phyloP scores from a whole-genome alignment of 2,329 filamentous ascomycete species.

The Pyricularia sp. region DNA sequence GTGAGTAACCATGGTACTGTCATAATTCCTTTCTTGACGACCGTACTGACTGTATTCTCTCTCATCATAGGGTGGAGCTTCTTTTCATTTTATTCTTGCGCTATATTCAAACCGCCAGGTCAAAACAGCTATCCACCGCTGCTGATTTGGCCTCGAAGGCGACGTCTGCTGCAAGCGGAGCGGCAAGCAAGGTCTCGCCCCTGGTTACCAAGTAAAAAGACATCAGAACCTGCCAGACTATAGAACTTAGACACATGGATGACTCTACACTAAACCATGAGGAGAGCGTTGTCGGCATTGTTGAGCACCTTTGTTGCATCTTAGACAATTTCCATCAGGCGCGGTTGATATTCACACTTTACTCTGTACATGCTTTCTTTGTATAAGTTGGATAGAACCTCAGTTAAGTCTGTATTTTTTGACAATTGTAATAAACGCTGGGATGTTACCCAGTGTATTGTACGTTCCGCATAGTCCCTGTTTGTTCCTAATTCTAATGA shows the following conservation, averaged over 20 bases:
- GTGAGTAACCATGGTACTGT: slow-evolving; percentile 34
- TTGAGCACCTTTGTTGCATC: not conserved
- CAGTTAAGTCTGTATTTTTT: not conserved
- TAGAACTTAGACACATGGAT: not conserved
- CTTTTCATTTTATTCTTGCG: slow-evolving; percentile 79
- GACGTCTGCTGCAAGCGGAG: slow-evolving; percentile 33
- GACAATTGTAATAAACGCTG: not conserved
- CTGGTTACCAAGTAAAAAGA: slow-evolving; percentile 18
- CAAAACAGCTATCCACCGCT: slow-evolving; percentile 59
- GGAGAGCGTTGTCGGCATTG: not conserved
- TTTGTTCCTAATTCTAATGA: not conserved
- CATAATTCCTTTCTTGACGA: slow-evolving; percentile 4
- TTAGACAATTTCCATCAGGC: not conserved
- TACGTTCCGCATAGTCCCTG: not conserved
- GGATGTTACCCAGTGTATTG: not conserved
- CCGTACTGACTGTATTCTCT: not conserved
- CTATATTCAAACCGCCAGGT: slow-evolving; percentile 63
- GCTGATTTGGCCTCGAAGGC: slow-evolving; percentile 54
- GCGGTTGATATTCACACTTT: not conserved
- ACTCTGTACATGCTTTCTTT: not conserved
- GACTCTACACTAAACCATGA: not conserved
- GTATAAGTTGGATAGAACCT: not conserved
- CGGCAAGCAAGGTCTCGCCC: slow-evolving; percentile 35
- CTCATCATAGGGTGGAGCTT: slow-evolving; percentile 64
- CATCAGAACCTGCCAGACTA: not conserved